phyloP scores from a whole-genome alignment of 2,329 filamentous ascomycete genomes.

The Colletotrichum lupini region DNA sequence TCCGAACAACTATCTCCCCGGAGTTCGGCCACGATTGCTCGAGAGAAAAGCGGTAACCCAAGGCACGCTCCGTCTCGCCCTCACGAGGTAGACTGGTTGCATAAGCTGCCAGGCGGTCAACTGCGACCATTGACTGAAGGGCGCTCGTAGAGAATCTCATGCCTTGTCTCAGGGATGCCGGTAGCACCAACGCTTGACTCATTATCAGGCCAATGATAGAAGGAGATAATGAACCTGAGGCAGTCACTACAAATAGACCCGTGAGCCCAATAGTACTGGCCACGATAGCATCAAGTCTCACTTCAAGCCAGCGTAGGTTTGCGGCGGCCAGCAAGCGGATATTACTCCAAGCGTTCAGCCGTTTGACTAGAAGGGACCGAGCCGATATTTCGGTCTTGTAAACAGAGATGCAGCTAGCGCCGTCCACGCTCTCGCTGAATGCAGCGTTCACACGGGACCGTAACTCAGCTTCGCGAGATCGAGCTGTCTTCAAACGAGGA shows the following conservation, averaged over 20 bases:
- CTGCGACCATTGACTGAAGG: neutral
- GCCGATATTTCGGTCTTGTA: neutral
- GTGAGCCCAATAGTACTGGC: neutral
- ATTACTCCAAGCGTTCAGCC: neutral
- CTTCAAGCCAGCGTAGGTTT: slow-evolving; percentile 10
- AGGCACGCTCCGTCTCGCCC: neutral
- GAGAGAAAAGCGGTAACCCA: neutral
- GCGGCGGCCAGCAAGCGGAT: neutral
- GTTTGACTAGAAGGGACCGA: neutral
- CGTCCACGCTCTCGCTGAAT: neutral
- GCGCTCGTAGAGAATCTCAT: neutral
- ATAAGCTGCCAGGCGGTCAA: neutral
- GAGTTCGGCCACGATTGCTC: neutral
- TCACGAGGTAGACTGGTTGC: neutral
- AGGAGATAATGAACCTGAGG: neutral
- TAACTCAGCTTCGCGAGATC: neutral
- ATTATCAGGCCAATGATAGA: neutral
- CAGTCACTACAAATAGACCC: neutral
- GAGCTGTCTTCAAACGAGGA: neutral
- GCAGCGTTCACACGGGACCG: neutral
- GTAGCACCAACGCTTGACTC: neutral
- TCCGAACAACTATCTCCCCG: neutral
- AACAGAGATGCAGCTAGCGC: neutral
- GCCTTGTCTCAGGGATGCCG: neutral
- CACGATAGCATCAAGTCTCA: neutral